Evolutionary conservation across 163 green algal species (phyloP), one percentile per base, ranked within the genome.

Genomic region (Volvox carteri): DNA sequence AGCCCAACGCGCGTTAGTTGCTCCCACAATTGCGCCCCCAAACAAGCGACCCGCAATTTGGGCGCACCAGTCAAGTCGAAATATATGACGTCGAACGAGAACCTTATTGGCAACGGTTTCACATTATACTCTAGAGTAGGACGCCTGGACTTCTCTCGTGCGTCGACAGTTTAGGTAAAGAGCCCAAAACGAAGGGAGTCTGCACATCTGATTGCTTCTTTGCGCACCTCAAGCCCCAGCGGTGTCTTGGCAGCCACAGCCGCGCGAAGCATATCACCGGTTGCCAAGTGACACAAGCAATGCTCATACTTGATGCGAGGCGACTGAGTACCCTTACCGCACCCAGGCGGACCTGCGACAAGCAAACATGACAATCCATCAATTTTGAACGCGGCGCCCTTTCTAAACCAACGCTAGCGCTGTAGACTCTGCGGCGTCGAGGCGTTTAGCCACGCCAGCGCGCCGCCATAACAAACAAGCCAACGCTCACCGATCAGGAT

Each of bases 271-370:
- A 99, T 99, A 92, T 99, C 97, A 25, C 94, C 93, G 0, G 98
- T 99, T 18, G 98, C 97, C 33, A 99, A 90, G 90, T 99, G 98
- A 93, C 98, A 99, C 78, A 99, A 87, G 94, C 98, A 99, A 93
- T 99, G 95, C 44, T 99, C 98, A 86, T 97, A 95, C 92, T 99
- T 99, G 78, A 99, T 97, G 19, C 94, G 92, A 0, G 98, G 98
- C 6, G 95, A 98, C 93, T 99, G 98, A 3, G 98, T 99, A 56
- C 98, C 98, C 93, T 99, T 99, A 12, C 98, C 98, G 80, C 95
- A 98, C 28, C 98, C 98, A 42, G 98, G 98, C 0, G 84, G 84
- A 35, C 84, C 84, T 89, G 52, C 39, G 25, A 74, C 39, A 56
- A 4, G 70, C 19, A 78, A 23, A 23, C 35, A 68, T 84, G 2